Evolutionary conservation across 1,139 yeast species (phyloP).

Genomic region (Hyphopichia fennica): DNA sequence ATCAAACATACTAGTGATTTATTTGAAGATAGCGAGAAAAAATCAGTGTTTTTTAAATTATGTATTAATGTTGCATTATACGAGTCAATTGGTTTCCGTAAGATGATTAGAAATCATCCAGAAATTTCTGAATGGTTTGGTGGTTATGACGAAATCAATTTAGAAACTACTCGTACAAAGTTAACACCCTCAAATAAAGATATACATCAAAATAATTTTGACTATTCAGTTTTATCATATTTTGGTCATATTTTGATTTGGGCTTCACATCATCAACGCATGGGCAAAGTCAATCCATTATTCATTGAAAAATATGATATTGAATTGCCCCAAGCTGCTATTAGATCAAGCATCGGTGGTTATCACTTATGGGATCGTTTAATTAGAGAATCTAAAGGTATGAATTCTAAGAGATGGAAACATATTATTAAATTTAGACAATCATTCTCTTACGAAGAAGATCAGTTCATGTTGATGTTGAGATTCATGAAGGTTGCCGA

Average conservation of each 20-base stretch:
- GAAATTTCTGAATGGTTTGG: slow-evolving; percentile 32
- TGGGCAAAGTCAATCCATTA: slow-evolving; percentile 12
- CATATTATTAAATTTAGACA: slow-evolving; percentile 43
- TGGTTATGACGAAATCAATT: slow-evolving; percentile 33
- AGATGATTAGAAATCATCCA: slow-evolving; percentile 25
- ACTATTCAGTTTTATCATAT: slow-evolving; percentile 40
- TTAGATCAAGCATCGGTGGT: slow-evolving; percentile 39
- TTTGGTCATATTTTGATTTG: slow-evolving; percentile 45
- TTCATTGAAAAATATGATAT: slow-evolving; percentile 22
- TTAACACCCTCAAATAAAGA: slow-evolving; percentile 37
- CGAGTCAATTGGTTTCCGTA: slow-evolving; percentile 40
- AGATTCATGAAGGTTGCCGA: slow-evolving; percentile 30
- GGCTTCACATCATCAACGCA: slow-evolving; percentile 31
- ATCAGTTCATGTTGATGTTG: slow-evolving; percentile 42
- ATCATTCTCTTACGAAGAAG: slow-evolving; percentile 40
- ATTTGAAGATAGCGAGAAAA: slow-evolving; percentile 26
- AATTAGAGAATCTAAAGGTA: slow-evolving; percentile 31
- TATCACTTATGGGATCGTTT: slow-evolving; percentile 46
- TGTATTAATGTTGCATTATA: slow-evolving; percentile 41
- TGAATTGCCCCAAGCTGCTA: slow-evolving; percentile 15
- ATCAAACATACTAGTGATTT: slow-evolving; percentile 25
- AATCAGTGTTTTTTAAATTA: slow-evolving; percentile 27
- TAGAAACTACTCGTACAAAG: slow-evolving; percentile 35
- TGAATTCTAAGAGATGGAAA: slow-evolving; percentile 49
- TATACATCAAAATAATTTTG: slow-evolving; percentile 38